A percentile compares a stretch with the other conserved stretches of the same genome.
Conservation (phyloP, 2,329 filamentous ascomycete species). For the Calonectria hawksworthii region DNA sequence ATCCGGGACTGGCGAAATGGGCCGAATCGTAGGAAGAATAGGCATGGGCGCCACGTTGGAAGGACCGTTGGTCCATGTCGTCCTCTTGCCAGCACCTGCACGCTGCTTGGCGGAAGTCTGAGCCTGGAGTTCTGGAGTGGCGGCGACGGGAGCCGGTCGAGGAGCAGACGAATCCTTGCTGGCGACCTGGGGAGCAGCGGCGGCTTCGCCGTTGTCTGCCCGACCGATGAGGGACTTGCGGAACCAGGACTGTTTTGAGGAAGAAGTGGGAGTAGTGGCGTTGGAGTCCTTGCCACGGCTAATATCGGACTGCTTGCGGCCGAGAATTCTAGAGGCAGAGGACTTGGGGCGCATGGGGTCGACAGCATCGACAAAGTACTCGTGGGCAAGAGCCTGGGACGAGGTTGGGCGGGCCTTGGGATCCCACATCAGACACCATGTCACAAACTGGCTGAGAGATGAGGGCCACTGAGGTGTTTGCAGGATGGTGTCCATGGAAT, state of each 20-base stretch:
- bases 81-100: constrained; percentile 79
- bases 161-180: constrained; percentile 62
- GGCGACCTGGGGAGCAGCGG: constrained; percentile 60
- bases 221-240: constrained; percentile 92
- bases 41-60: constrained; percentile 91
- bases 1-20: constrained; percentile 96
- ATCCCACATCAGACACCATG: constrained; percentile 99
- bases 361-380: constrained; percentile 93
- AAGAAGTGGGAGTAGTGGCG: constrained; percentile 71
- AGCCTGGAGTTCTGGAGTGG: constrained; percentile 54
- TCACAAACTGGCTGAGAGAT: constrained; percentile 91
- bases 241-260: constrained; percentile 96
- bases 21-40: constrained; percentile 93
- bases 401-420: constrained; percentile 93
- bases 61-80: constrained; percentile 91
- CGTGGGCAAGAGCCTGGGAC: constrained; percentile 92
- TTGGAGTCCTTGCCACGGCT: constrained; percentile 74
- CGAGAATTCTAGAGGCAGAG: constrained; percentile 84
- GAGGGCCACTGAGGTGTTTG: constrained; percentile 92
- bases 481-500: constrained; percentile 94
- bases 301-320: constrained; percentile 91
- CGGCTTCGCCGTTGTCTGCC: constrained; percentile 76
- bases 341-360: constrained; percentile 95
- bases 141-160: constrained; percentile 59
- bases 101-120: constrained; percentile 47